Percentiles rank a stretch among this genome's conserved stretches.
phyloP scores from a whole-genome alignment of 768 basidiomycete genomes.

The Phylloporus sp. region DNA sequence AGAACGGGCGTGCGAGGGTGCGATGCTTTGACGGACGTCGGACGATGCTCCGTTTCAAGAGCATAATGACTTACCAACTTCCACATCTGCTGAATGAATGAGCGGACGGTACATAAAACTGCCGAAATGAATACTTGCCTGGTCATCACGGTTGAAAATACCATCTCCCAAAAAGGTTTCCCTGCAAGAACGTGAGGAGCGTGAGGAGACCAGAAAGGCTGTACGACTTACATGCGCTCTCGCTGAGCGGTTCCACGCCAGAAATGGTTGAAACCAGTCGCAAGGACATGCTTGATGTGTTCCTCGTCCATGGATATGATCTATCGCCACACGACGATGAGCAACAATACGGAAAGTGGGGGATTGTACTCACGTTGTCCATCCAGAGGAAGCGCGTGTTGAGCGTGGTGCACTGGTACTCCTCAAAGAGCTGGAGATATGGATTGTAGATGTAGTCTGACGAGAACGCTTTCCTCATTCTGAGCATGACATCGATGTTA shows the following conservation, averaged over 20 bases:
- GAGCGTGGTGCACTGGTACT: slow-evolving; percentile 67
- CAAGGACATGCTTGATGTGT: slow-evolving; percentile 59
- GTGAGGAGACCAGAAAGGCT: neutral
- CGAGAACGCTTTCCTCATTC: slow-evolving; percentile 51
- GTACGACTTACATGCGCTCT: slow-evolving; percentile 54
- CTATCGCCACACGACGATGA: slow-evolving; percentile 30
- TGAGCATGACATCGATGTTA: slow-evolving; percentile 66
- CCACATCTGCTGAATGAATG: slow-evolving; percentile 44
- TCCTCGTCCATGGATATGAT: slow-evolving; percentile 74
- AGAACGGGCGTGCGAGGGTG: slow-evolving; percentile 65
- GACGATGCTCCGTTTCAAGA: neutral
- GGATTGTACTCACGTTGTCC: slow-evolving; percentile 55
- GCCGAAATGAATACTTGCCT: slow-evolving; percentile 36
- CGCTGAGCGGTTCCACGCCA: slow-evolving; percentile 64
- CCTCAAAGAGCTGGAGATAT: slow-evolving; percentile 62
- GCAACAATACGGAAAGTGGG: neutral
- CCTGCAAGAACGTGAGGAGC: slow-evolving; percentile 22
- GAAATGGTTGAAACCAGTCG: slow-evolving; percentile 64
- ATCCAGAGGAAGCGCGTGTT: slow-evolving; percentile 67
- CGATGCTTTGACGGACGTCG: slow-evolving; percentile 47
- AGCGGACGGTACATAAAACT: neutral
- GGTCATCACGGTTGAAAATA: slow-evolving; percentile 76
- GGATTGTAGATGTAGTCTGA: slow-evolving; percentile 60
- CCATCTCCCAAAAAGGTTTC: slow-evolving; percentile 63
- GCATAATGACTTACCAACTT: slow-evolving; percentile 46